Evolutionary conservation across 768 basidiomycete species (phyloP).

Genomic region (Stropharia rugosoannulata): DNA sequence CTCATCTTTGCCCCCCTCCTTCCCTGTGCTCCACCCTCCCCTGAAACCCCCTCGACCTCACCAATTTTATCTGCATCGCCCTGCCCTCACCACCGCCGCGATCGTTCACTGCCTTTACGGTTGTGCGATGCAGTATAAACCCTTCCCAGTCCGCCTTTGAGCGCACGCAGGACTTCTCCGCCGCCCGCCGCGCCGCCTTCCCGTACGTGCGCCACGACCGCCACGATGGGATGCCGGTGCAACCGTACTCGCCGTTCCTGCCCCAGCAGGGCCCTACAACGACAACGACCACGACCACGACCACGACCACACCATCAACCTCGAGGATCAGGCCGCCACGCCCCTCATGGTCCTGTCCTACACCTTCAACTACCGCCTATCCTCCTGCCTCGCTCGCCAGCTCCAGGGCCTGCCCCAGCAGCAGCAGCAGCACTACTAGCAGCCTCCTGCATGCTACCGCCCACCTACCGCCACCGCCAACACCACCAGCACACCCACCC

Average conservation of each 20-base stretch:
- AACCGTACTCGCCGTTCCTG: constrained; percentile 42
- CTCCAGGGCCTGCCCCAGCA: too few species aligned
- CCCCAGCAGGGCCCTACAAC: constrained; percentile 38
- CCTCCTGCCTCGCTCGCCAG: background rate
- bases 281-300: constrained; percentile 52
- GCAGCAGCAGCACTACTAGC: constrained; percentile 10
- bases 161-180: constrained; percentile 43
- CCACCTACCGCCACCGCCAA: too few species aligned
- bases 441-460: too few species aligned
- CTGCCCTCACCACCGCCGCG: too few species aligned
- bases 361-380: constrained; percentile 44
- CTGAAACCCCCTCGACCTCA: too few species aligned
- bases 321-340: constrained; percentile 51
- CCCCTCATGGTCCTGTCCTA: constrained; percentile 67
- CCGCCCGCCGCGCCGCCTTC: constrained; percentile 68
- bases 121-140: too few species aligned
- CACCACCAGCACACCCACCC: constrained; percentile 16
- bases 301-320: constrained; percentile 52
- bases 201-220: constrained; percentile 77
- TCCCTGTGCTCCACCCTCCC: too few species aligned
- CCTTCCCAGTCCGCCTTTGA: too few species aligned
- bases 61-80: too few species aligned
- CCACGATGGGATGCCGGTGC: constrained; percentile 40
- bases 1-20: too few species aligned
- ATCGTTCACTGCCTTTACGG: too few species aligned